Evolutionary conservation across 163 green algal species (phyloP), one percentile per base, ranked within the genome.

Genomic region (Prototheca cutis): DNA sequence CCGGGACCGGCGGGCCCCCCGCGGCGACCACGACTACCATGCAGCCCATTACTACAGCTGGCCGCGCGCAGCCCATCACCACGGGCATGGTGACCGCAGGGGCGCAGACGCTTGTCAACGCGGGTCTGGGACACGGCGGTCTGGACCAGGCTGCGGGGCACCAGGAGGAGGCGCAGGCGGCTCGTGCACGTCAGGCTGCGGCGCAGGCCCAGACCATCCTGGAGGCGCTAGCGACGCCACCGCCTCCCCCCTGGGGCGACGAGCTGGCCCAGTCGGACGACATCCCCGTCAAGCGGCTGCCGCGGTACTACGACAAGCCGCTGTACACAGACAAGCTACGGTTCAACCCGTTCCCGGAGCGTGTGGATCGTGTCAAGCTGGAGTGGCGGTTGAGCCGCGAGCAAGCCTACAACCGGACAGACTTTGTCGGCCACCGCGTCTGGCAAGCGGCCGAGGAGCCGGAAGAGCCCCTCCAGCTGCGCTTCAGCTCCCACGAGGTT

Each of bases 261-360:
- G n/a, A n/a, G n/a, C 21, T 27, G 49, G 25, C 27, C 27, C 4
- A 33, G 8, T 5, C 8, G 10, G 6, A 21, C 21, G 8, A 27
- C 10, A n/a, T 6, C 6, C 49, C 49, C 27, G 19, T 13, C 21
- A 24, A 24, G 27, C 27, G 28, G 25, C 49, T 56, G 27, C 49
- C 49, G 8, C 25, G 27, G 13, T 56, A 17, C 21, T 56, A 56
- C 49, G 49, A 56, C 49, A 56, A 56, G 49, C 27, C 25, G 0
- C 49, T 56, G 10, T 56, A 34, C 27, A 28, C 49, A 7, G 27
- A 39, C 49, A 32, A 33, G 49, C 49, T 56, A 6, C 18, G 10
- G 21, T 56, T 39, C 49, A 27, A 56, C 49, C 49, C 49, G 8
- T 39, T 25, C 42, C 13, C 13, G 42, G 42, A 23, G 25, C 18